Conservation (phyloP, 257 asterid species). For the Jacaranda mimosifolia region DNA sequence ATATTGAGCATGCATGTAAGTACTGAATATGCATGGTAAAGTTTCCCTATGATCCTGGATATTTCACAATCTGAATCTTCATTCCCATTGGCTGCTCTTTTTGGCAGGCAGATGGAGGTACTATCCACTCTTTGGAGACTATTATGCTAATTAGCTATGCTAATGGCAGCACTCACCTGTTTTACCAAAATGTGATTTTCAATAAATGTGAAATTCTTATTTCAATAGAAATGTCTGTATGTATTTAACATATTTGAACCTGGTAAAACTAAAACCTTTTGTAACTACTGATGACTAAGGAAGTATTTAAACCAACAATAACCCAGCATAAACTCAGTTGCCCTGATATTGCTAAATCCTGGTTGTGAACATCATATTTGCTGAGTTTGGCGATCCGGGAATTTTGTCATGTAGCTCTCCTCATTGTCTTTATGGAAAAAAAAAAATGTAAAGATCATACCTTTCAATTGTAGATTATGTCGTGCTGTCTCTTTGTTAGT, state of each 20-base stretch:
- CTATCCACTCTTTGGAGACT: too few species aligned
- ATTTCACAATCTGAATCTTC: too few species aligned
- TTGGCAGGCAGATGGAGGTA: too few species aligned
- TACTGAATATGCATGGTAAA: too few species aligned
- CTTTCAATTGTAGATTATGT: background rate
- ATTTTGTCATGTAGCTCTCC: background rate
- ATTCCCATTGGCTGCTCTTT: too few species aligned
- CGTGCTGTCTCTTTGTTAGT: background rate
- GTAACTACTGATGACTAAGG: background rate
- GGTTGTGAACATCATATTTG: background rate
- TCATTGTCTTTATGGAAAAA: background rate
- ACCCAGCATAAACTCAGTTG: background rate
- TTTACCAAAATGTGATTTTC: background rate
- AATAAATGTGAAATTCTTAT: background rate
- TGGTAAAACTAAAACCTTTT: background rate
- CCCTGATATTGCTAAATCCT: background rate
- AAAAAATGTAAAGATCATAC: background rate
- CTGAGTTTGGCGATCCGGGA: background rate
- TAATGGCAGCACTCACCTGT: too few species aligned
- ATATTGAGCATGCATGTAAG: background rate
- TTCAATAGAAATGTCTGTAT: background rate
- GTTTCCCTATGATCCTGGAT: too few species aligned
- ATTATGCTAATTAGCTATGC: background rate
- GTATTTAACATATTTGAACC: background rate
- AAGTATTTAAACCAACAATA: background rate